Percentiles rank a stretch among this genome's conserved stretches.
phyloP scores from a whole-genome alignment of 1,284 basidiomycete genomes.

The Tylopilus sp. region DNA sequence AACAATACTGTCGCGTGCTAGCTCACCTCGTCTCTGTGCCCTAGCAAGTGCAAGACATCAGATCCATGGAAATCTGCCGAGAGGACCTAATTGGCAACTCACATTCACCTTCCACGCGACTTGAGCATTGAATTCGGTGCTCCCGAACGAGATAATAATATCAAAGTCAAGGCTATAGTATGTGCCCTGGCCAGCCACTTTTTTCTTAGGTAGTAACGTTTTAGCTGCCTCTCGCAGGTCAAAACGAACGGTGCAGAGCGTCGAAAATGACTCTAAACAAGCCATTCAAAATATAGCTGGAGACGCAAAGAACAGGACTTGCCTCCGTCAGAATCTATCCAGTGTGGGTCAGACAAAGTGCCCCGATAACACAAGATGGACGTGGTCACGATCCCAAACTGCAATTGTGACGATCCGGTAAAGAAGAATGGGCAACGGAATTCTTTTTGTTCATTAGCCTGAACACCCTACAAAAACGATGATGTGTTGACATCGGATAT shows the following conservation, averaged over 20 bases:
- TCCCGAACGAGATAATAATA: conserved; percentile 28
- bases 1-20: no score
- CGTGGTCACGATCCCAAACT: conserved; percentile 3
- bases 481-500: background rate
- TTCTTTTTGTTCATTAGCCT: conserved; percentile 20
- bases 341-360: conserved; percentile 12
- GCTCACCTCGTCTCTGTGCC: conserved; percentile 22
- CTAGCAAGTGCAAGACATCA: conserved; percentile 40
- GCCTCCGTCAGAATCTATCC: conserved; percentile 23
- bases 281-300: background rate
- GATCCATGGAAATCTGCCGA: no score
- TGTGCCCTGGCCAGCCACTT: background rate
- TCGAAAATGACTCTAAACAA: conserved; percentile 22
- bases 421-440: conserved; percentile 17
- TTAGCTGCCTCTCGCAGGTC: conserved; percentile 15
- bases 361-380: conserved; percentile 27
- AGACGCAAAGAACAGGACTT: background rate
- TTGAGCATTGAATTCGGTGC: conserved; percentile 62
- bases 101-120: conserved; percentile 29
- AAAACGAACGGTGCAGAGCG: conserved; percentile 19
- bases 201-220: conserved; percentile 7
- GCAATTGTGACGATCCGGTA: background rate
- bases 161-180: conserved; percentile 12
- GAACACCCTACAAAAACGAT: conserved; percentile 14
- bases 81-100: conserved; percentile 57